Conservation (phyloP, 805 yeast species). For the Metschnikowia lochheadii region DNA sequence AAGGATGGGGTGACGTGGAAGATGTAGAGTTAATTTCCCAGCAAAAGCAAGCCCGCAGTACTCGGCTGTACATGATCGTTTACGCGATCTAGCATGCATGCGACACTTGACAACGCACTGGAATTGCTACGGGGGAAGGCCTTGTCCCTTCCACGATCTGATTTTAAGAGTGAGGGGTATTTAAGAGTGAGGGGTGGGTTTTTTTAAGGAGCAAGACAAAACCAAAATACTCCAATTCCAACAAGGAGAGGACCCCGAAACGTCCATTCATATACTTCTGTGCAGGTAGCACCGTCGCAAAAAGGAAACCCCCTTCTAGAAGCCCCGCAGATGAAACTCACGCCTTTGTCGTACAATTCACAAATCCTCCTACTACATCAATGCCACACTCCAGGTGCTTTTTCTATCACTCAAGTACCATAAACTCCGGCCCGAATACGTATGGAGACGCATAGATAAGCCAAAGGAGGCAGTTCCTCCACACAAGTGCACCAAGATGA, state of each 20-base stretch:
- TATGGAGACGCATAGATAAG: conserved; percentile 51
- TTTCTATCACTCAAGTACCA: conserved; percentile 70
- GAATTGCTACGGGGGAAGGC: not conserved
- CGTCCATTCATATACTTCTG: conserved; percentile 23
- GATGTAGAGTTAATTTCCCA: not conserved
- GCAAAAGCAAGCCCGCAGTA: conserved; percentile 1
- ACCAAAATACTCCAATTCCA: not conserved
- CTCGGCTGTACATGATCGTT: not conserved
- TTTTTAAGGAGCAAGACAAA: not conserved
- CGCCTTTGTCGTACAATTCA: conserved; percentile 53
- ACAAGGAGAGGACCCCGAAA: conserved; percentile 3
- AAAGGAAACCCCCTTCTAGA: conserved; percentile 68
- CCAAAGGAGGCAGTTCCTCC: conserved; percentile 29
- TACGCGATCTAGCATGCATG: conserved; percentile 1
- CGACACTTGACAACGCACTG: not conserved
- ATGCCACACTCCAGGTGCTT: conserved; percentile 50
- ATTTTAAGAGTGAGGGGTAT: not conserved
- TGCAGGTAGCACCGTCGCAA: conserved; percentile 62
- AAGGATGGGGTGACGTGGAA: not conserved
- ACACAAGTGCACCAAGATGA: conserved; percentile 27
- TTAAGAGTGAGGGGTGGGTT: too few species aligned
- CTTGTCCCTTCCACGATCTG: not conserved
- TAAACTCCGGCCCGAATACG: conserved; percentile 71
- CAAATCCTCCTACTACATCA: conserved; percentile 55
- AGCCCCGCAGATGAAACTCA: conserved; percentile 44